Percentiles rank a stretch among this genome's conserved stretches.
Evolutionary conservation across 176 grass and related monocot species (phyloP).

Genomic region (Canna indica): DNA sequence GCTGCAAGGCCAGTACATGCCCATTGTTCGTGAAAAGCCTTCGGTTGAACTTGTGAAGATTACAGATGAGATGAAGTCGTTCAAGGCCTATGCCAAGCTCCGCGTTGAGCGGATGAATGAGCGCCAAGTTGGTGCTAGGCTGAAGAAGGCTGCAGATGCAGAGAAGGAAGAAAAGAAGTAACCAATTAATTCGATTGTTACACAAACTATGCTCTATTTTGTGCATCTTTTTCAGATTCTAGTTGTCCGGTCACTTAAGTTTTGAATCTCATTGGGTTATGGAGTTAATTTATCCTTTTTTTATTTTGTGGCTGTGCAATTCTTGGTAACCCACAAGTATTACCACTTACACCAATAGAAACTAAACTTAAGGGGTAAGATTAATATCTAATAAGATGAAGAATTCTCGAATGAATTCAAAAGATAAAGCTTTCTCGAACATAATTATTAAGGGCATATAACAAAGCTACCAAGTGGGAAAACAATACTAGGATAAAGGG

Average conservation of each 20-base stretch:
- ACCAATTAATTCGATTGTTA: not conserved
- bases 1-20: constrained; percentile 11
- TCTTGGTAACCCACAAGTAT: too few relatives aligned
- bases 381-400: too few relatives aligned
- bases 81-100: constrained; percentile 14
- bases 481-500: not conserved
- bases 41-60: constrained; percentile 11
- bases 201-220: too few relatives aligned
- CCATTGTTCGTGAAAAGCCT: constrained; percentile 5
- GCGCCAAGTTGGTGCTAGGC: constrained; percentile 4
- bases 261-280: not conserved
- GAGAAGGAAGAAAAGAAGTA: constrained; percentile 14
- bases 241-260: not conserved
- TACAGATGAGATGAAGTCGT: constrained; percentile 14
- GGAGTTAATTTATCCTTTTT: not conserved
- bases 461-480: not conserved
- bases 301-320: not conserved
- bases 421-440: too few relatives aligned
- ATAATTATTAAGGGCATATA: too few relatives aligned
- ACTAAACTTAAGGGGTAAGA: too few relatives aligned
- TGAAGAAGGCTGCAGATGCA: constrained; percentile 13
- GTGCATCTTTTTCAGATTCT: not conserved
- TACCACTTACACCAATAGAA: too few relatives aligned
- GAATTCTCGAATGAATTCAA: too few relatives aligned
- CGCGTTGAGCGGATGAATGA: not conserved